Evolutionary conservation across 2,329 filamentous ascomycete genomes (phyloP).

Genomic region (Didymosphaeria variabile): DNA sequence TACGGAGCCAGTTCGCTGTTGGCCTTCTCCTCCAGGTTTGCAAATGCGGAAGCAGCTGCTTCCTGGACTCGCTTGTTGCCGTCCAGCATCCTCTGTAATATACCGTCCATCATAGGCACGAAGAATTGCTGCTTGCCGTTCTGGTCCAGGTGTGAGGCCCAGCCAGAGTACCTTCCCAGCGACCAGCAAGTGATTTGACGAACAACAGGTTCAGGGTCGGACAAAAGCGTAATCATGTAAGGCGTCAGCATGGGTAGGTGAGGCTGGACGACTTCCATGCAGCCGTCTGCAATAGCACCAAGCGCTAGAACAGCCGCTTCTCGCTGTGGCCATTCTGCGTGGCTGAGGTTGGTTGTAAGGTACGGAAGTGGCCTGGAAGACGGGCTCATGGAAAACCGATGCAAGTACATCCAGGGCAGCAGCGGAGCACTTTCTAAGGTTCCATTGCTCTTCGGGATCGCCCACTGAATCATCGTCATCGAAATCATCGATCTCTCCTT

Average conservation of each 20-base stretch:
- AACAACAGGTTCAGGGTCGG: constrained; percentile 88
- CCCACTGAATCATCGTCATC: constrained; percentile 75
- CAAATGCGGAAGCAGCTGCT: constrained; percentile 93
- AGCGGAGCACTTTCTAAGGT: constrained; percentile 94
- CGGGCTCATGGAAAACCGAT: constrained; percentile 83
- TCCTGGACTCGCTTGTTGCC: constrained; percentile 98
- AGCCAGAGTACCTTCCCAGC: constrained; percentile 88
- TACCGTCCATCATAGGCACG: constrained; percentile 96
- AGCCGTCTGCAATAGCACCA: constrained; percentile 93
- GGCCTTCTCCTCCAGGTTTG: constrained; percentile 93
- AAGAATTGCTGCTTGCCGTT: constrained; percentile 80
- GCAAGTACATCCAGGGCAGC: constrained; percentile 95
- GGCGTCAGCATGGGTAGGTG: constrained; percentile 90
- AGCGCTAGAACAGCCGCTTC: constrained; percentile 95
- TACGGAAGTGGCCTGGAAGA: constrained; percentile 97
- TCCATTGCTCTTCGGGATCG: constrained; percentile 93
- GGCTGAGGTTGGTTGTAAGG: constrained; percentile 86
- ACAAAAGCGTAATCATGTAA: constrained; percentile 85
- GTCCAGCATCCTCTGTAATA: constrained; percentile 93
- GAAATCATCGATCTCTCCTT: constrained; percentile 82
- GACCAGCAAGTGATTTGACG: constrained; percentile 99
- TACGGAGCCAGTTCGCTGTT: constrained; percentile 83
- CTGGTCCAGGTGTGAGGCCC: constrained; percentile 81
- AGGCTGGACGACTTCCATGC: constrained; percentile 86
- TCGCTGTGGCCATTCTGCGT: constrained; percentile 88